These are phyloP conservation scores for Apiospora pterosperma DNA, from an alignment of 2,329 filamentous ascomycete genomes.

Conservation along the genomic window DNA sequence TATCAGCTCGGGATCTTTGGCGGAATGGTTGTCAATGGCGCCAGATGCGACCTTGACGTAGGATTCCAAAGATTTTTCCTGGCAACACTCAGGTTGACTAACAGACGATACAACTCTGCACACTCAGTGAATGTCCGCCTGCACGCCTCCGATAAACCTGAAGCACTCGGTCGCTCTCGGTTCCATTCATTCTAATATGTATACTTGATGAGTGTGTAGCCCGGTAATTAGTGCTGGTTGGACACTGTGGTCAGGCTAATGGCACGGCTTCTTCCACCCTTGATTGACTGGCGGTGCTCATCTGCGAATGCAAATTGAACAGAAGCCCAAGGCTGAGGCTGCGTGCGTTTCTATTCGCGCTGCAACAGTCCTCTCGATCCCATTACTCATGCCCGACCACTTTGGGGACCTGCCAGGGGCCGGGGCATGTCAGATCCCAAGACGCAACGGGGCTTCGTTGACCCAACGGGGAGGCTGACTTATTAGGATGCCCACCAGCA, in stretches of 20 bases:
- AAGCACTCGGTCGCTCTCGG: slow-evolving; percentile 1
- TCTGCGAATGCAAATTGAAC: background rate
- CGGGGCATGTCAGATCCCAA: background rate
- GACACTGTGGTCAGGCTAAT: background rate
- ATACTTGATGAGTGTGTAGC: background rate
- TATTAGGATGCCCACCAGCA: background rate
- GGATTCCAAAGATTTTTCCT: background rate
- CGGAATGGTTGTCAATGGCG: background rate
- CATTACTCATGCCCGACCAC: background rate
- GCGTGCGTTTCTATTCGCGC: background rate
- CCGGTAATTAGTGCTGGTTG: background rate
- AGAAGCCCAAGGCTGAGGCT: background rate
- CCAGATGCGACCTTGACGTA: slow-evolving; percentile 4
- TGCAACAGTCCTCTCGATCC: background rate
- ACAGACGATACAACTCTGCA: background rate
- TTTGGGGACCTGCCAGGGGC: background rate
- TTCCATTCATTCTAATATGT: background rate
- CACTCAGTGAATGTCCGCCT: background rate
- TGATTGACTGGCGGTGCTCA: background rate
- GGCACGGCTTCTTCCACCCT: background rate
- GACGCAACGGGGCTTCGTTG: background rate
- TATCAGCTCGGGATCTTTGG: background rate
- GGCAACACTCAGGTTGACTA: background rate
- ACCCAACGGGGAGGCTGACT: background rate
- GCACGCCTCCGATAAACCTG: background rate